These are phyloP conservation scores for Hanseniaspora pseudoguilliermondii DNA, from an alignment of 805 yeast genomes.

Conservation along the genomic window DNA sequence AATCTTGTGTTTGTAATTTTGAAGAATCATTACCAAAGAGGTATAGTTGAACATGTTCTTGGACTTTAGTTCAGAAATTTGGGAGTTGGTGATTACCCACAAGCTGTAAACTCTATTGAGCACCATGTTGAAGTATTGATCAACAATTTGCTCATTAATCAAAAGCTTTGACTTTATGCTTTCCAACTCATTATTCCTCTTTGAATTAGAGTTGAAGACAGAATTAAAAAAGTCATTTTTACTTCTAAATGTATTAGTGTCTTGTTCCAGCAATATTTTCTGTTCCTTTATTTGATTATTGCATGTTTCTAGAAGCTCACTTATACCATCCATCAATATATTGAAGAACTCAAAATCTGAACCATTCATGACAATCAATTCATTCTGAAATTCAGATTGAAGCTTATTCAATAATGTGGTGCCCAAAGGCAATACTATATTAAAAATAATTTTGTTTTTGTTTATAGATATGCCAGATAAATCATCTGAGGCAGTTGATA, in stretches of 20 bases:
- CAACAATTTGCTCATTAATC: conserved; percentile 39
- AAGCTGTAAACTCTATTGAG: conserved; percentile 42
- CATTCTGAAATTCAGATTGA: conserved; percentile 17
- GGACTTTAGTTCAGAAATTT: conserved; percentile 21
- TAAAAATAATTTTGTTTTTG: conserved; percentile 36
- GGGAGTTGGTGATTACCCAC: conserved; percentile 42
- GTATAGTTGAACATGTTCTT: conserved; percentile 31
- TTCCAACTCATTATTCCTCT: not conserved
- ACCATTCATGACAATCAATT: conserved; percentile 21
- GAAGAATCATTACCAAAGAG: conserved; percentile 21
- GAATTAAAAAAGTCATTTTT: conserved; percentile 8
- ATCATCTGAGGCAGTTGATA: not conserved
- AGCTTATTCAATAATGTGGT: conserved; percentile 31
- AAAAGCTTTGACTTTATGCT: conserved; percentile 26
- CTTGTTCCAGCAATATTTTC: not conserved
- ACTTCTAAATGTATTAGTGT: not conserved
- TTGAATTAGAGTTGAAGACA: not conserved
- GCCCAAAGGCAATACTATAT: conserved; percentile 41
- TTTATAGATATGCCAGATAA: not conserved
- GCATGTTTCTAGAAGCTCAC: conserved; percentile 39
- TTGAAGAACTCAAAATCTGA: conserved; percentile 37
- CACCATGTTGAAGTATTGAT: conserved; percentile 53
- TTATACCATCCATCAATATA: conserved; percentile 44
- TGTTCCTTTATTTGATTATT: conserved; percentile 15
- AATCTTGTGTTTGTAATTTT: conserved; percentile 56